Base-by-base conservation (phyloP, 148 eudicot species). In the Silene latifolia region DNA sequence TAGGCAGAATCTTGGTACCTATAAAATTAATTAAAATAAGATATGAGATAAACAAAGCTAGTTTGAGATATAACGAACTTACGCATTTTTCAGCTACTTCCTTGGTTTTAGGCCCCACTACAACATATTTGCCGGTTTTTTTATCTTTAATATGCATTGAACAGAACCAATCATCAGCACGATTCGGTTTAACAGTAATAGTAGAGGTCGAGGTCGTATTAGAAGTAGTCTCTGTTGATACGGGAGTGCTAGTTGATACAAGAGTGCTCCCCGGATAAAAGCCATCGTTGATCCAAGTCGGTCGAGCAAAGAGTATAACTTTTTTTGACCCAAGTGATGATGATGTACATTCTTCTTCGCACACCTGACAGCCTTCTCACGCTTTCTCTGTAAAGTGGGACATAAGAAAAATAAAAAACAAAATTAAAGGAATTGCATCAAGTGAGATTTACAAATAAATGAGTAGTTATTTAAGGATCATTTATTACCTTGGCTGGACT, bases 271-370 rank as follows among this genome's bases (percentile, higher is more conserved):
- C 24, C 24, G 70, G 70, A 27, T 62, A 62, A 21, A 62, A 39
- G 3, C 51, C 70, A 6, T 39, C 70, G 0, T 15, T 7, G 21
- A 67, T 67, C 21, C 48, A 67, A 15, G 4, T 1, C 20, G 35
- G 3, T 27, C 70, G n/a, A 35, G 44, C 42, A 2, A 9, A n/a
- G 18, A 19, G 35, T 15, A 39, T 18, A 67, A 21, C 10, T 67
- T 4, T 44, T 15, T 42, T 68, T n/a, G 72, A 46, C 72, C 72
- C 72, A 68, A 15, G 19, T 20, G 57, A 20, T 68, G 72, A 19
- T 10, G 72, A 68, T 68, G 72, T 68, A 5, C 17, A 46, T 68
- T 68, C 56, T 42, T 68, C 25, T 68, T 68, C 18, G 72, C 57
- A 12, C 29, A 27, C 29, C 2, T 2, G 29, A 23, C 6, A 1